Percentiles rank a stretch among this genome's conserved stretches.
phyloP scores from a whole-genome alignment of 1,284 basidiomycete species.

The Ganoderma sinense region DNA sequence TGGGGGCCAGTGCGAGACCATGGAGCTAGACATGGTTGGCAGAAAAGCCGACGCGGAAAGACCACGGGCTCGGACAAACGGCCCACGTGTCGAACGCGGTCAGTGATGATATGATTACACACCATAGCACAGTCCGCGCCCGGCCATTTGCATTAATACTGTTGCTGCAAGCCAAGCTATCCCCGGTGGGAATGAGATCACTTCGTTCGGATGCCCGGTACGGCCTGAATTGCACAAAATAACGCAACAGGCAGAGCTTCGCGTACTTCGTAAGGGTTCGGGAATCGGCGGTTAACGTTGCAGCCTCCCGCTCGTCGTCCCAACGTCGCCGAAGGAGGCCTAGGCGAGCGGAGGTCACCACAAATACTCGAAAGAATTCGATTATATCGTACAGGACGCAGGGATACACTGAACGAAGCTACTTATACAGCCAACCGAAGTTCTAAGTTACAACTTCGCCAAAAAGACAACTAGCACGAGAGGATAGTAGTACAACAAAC shows the following conservation, averaged over 20 bases:
- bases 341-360: neutral
- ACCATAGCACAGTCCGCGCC: neutral
- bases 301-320: neutral
- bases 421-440: slow-evolving; percentile 2
- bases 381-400: neutral
- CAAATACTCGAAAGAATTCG: neutral
- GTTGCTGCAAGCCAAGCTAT: neutral
- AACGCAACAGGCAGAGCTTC: neutral
- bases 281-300: no score
- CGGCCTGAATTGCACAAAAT: neutral
- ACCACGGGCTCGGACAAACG: neutral
- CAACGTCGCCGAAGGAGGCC: neutral
- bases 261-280: neutral
- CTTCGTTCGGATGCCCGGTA: neutral
- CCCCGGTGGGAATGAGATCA: neutral
- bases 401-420: neutral
- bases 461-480: neutral
- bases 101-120: slow-evolving; percentile 5
- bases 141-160: no score
- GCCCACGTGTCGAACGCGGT: neutral
- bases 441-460: neutral
- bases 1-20: slow-evolving; percentile 73
- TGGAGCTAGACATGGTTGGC: slow-evolving; percentile 13
- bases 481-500: neutral
- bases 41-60: neutral